Percentiles rank a stretch among this genome's conserved stretches.
These are phyloP conservation scores for Aspergillus sp. DNA, from an alignment of 2,329 filamentous ascomycete genomes.

Conservation along the genomic window DNA sequence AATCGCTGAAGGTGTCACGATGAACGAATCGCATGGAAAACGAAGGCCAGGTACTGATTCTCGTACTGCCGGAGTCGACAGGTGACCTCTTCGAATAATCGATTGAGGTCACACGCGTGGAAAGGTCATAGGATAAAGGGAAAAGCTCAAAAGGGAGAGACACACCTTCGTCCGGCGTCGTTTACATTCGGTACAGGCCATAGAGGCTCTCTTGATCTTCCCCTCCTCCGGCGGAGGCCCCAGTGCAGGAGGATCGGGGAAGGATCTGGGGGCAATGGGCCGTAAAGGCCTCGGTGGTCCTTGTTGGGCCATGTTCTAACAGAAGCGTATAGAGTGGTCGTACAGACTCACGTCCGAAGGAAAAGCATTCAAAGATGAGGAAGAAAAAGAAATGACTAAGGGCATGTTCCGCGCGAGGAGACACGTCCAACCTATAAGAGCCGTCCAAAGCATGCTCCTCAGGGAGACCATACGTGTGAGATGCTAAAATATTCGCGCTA, in stretches of 20 bases:
- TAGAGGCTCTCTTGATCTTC: conserved; percentile 36
- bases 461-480: not conserved
- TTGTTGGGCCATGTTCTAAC: conserved; percentile 29
- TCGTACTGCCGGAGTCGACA: not conserved
- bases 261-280: conserved; percentile 32
- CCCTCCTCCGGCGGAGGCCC: conserved; percentile 27
- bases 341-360: not conserved
- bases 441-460: conserved; percentile 8
- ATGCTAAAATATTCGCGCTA: conserved; percentile 1
- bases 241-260: conserved; percentile 16
- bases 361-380: conserved; percentile 6
- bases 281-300: conserved; percentile 25
- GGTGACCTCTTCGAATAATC: conserved; percentile 7
- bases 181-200: conserved; percentile 39
- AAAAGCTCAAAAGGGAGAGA: not conserved
- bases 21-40: not conserved
- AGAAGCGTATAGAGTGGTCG: conserved; percentile 1
- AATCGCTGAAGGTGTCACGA: not conserved
- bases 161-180: conserved; percentile 38
- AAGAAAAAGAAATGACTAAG: conserved; percentile 1
- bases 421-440: conserved; percentile 12
- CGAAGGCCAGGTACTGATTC: not conserved
- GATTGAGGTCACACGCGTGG: not conserved
- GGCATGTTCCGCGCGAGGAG: conserved; percentile 13
- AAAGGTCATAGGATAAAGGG: not conserved